Base-by-base conservation (phyloP, 2,329 filamentous ascomycete species). In the Aureobasidium leucospermi region DNA sequence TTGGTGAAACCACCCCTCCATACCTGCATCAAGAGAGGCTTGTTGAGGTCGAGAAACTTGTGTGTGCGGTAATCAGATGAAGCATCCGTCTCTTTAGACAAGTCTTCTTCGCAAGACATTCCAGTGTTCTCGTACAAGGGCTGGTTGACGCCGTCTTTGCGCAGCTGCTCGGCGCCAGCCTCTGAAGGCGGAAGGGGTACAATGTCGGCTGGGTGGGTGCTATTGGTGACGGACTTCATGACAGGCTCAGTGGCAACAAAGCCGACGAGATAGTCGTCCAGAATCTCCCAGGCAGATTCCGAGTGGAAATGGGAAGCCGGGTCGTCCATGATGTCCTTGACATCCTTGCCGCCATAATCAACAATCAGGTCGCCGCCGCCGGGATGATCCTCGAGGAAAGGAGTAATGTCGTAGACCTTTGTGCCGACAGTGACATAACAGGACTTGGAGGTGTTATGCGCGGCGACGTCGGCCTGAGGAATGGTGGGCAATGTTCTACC, bases 331-430 rank as follows among this genome's bases (percentile, higher is more conserved):
- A 96, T 95, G 3, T 85, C 81, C 64, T 83, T 81, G 60, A 96
- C 81, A 73, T 99, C 94, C 73, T 90, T 89, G 65, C 93, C 93
- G 34, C 83, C 94, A 72, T 94, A 96, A 57, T 96, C 89, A 63
- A 96, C 79, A 63, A 99, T 87, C 67, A 97, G 78, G 63, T 96
- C 89, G 67, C 85, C 84, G 61, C 94, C 94, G 66, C 94, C 94
- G 28, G 94, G 94, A 72, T 99, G 94, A 65, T 91, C 86, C 56
- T 91, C 85, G 62, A 96, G 75, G 70, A 99, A 99, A 59, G 89
- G 85, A 61, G 94, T 96, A 64, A 99, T 82, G 78, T 99, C 93
- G 81, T 91, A 99, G 67, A 99, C 93, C 67, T 93, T 95, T 61
- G 83, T 82, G 63, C 90, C 92, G 58, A 96, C 80, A 3, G 89